A percentile compares a stretch with the other conserved stretches of the same genome.
phyloP scores from a whole-genome alignment of 805 yeast genomes.

The Lachancea mirantina region DNA sequence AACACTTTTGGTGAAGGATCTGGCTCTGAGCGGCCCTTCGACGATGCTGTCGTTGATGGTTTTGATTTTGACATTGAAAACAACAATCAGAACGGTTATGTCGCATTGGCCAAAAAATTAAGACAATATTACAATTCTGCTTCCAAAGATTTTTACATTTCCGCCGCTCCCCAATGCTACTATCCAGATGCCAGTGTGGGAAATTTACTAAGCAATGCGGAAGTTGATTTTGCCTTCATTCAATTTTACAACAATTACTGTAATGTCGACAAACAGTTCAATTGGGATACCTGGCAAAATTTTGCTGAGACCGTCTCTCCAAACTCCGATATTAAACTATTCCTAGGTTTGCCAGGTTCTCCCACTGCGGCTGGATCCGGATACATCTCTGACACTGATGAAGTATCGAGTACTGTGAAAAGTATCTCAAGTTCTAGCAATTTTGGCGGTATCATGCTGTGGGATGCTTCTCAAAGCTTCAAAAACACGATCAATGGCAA shows the following conservation, averaged over 20 bases:
- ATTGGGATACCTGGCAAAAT: conserved; percentile 65
- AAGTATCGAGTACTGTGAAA: conserved; percentile 44
- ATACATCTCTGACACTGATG: conserved; percentile 45
- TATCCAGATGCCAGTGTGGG: conserved; percentile 73
- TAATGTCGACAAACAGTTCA: conserved; percentile 47
- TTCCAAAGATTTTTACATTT: conserved; percentile 58
- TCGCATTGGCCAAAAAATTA: conserved; percentile 46
- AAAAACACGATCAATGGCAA: conserved; percentile 40
- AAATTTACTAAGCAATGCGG: conserved; percentile 48
- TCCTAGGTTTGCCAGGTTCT: conserved; percentile 69
- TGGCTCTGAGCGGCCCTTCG: conserved; percentile 59
- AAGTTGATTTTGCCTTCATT: conserved; percentile 73
- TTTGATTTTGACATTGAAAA: conserved; percentile 89
- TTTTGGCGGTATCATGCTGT: conserved; percentile 83
- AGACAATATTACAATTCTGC: conserved; percentile 47
- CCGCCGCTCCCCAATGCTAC: conserved; percentile 92
- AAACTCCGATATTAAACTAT: conserved; percentile 62
- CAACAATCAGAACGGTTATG: conserved; percentile 55
- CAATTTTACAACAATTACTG: conserved; percentile 90
- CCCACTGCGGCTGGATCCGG: conserved; percentile 51
- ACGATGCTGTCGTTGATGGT: conserved; percentile 74
- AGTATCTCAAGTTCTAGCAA: conserved; percentile 63
- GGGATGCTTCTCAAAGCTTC: conserved; percentile 83
- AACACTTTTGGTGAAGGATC: conserved; percentile 57
- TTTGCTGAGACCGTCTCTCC: conserved; percentile 54